phyloP scores from a whole-genome alignment of 176 grass and related monocot genomes.

The Musa beccarii region DNA sequence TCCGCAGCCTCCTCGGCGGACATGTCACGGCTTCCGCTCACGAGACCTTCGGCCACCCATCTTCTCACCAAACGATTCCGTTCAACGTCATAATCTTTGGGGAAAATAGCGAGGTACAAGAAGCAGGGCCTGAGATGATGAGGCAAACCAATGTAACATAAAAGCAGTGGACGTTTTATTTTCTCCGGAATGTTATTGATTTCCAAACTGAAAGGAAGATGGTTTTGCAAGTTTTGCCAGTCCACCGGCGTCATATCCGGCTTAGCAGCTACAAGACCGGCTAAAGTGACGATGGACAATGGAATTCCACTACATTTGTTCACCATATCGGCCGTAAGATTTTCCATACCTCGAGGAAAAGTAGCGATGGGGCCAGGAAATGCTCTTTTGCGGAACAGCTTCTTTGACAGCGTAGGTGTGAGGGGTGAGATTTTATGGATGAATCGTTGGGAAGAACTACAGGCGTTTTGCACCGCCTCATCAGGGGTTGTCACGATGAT shows the following conservation, averaged over 20 bases:
- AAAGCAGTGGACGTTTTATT: constrained; percentile 24
- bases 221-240: constrained; percentile 27
- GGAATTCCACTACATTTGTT: constrained; percentile 36
- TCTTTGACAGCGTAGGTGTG: rapidly evolving
- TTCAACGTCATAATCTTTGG: constrained; percentile 36
- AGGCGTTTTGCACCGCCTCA: constrained; percentile 9
- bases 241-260: constrained; percentile 29
- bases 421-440: constrained; percentile 11
- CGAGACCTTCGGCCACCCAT: constrained; percentile 46
- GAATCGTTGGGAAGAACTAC: not conserved
- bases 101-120: constrained; percentile 44
- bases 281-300: constrained; percentile 39
- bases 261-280: constrained; percentile 38
- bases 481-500: not conserved
- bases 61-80: constrained; percentile 19
- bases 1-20: constrained; percentile 19
- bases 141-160: constrained; percentile 38
- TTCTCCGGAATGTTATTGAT: not conserved
- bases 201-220: constrained; percentile 30
- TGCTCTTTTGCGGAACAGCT: constrained; percentile 13
- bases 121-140: constrained; percentile 36
- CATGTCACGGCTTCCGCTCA: constrained; percentile 20
- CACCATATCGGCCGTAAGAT: constrained; percentile 12
- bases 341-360: not conserved
- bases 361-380: not conserved